Evolutionary conservation across 768 basidiomycete species (phyloP), one percentile per base, ranked within the genome.

Genomic region (Sporobolomyces phaffii): DNA sequence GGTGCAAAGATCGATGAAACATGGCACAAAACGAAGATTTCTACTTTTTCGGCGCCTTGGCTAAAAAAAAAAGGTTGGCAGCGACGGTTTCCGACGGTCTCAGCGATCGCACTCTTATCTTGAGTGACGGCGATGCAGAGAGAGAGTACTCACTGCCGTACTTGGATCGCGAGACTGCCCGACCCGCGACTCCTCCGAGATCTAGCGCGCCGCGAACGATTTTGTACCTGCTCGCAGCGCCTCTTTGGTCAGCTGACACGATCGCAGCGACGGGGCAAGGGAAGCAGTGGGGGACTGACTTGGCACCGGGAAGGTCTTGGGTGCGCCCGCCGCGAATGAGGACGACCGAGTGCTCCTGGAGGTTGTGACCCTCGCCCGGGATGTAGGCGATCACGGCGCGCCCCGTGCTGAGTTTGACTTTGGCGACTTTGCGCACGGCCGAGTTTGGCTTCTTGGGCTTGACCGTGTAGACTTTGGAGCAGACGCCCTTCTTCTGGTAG

Each of bases 381-480:
- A 98, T 91, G 77, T 97, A 98, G 20, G 91, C 92, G 81, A 88
- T 88, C 69, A 92, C 82, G 47, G 86, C 86, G 77, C 88, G 87
- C 54, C 96, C 96, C 17, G 87, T 91, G 26, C 87, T 84, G 62
- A 99, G 81, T 80, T 94, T 94, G 72, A 99, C 87, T 74, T 90
- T 84, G 48, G 92, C 92, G 62, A 98, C 90, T 80, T 97, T 98
- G 67, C 96, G 90, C 76, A 96, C 91, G 41, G 93, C 93, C 15
- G 94, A 98, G 79, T 99, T 99, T 69, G 96, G 96, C 76, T 99
- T 99, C 82, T 91, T 96, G 28, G 96, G 96, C 73, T 86, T 89
- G 71, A 83, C 84, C 58, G 86, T 89, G 75, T 78, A 80, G 17
- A 81, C 78, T 70, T 86, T 85, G 44, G 87, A 84, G 77, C 90